Evolutionary conservation across 331 rosid species (phyloP).

Genomic region (Malus hybrid): DNA sequence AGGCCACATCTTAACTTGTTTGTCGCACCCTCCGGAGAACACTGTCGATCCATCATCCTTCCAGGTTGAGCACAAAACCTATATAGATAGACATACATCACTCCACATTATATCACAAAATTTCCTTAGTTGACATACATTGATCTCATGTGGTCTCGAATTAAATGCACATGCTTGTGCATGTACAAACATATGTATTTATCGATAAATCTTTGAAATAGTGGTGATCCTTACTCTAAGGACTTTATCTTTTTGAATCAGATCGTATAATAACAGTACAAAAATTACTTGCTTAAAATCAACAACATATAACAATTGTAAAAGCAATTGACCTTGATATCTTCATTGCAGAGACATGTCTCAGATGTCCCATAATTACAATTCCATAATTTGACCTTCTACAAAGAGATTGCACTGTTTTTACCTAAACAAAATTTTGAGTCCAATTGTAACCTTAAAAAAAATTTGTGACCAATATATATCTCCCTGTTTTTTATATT

Average conservation of each 20-base stretch:
- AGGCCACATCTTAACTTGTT: slow-evolving; percentile 14
- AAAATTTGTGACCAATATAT: neutral
- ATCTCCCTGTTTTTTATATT: neutral
- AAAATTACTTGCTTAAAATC: neutral
- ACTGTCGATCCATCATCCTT: slow-evolving; percentile 92
- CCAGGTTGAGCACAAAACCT: slow-evolving; percentile 93
- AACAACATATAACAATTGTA: neutral
- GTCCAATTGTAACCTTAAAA: no score
- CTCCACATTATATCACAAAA: neutral
- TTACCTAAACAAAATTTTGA: no score
- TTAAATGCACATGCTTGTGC: neutral
- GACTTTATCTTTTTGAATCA: neutral
- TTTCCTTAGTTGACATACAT: neutral
- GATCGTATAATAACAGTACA: neutral
- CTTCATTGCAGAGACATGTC: neutral
- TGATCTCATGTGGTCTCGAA: neutral
- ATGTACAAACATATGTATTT: neutral
- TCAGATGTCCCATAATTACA: neutral
- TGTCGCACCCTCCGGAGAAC: slow-evolving; percentile 92
- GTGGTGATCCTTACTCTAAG: neutral
- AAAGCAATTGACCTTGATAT: neutral
- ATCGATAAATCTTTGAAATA: neutral
- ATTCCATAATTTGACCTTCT: neutral
- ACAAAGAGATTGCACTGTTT: no score
- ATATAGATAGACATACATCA: neutral